phyloP scores from a whole-genome alignment of 2,329 filamentous ascomycete species.

The Paecilomyces formosus region DNA sequence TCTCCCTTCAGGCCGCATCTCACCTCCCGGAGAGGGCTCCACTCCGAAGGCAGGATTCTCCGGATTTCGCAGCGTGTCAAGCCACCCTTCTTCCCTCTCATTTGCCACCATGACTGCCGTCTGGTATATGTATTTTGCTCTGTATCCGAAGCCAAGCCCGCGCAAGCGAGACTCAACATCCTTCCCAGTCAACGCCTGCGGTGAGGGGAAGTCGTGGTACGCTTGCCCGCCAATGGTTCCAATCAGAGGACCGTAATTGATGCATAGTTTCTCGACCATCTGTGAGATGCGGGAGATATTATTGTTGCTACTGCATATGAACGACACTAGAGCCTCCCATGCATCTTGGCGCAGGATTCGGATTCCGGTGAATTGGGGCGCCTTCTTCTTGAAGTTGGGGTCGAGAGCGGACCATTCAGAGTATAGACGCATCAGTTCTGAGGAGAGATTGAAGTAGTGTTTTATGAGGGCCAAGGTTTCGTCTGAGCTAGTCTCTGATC shows the following conservation, averaged over 20 bases:
- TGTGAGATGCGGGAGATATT: constrained; percentile 92
- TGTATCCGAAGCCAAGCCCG: constrained; percentile 84
- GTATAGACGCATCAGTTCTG: constrained; percentile 72
- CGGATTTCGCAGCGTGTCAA: constrained; percentile 70
- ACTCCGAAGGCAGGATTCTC: constrained; percentile 56
- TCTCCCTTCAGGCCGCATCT: constrained; percentile 44
- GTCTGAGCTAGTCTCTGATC: constrained; percentile 40
- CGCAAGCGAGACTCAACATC: constrained; percentile 76
- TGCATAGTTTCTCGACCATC: constrained; percentile 91
- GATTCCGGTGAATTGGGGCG: constrained; percentile 80
- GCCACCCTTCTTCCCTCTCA: constrained; percentile 64
- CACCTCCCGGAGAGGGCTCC: constrained; percentile 35
- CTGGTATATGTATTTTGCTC: constrained; percentile 83
- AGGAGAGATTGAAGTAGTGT: constrained; percentile 78
- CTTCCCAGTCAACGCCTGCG: constrained; percentile 62
- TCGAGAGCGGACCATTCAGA: constrained; percentile 80
- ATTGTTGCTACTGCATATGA: constrained; percentile 99
- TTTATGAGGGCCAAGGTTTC: constrained; percentile 67
- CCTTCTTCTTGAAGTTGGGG: constrained; percentile 79
- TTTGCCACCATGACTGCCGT: constrained; percentile 69
- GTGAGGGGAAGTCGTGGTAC: constrained; percentile 82
- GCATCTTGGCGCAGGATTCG: constrained; percentile 90
- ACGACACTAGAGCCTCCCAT: constrained; percentile 88
- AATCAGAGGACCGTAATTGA: constrained; percentile 73
- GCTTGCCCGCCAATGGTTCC: constrained; percentile 60